Evolutionary conservation across 2,329 filamentous ascomycete species (phyloP).

Genomic region (Chrysosphaeria jannelii): DNA sequence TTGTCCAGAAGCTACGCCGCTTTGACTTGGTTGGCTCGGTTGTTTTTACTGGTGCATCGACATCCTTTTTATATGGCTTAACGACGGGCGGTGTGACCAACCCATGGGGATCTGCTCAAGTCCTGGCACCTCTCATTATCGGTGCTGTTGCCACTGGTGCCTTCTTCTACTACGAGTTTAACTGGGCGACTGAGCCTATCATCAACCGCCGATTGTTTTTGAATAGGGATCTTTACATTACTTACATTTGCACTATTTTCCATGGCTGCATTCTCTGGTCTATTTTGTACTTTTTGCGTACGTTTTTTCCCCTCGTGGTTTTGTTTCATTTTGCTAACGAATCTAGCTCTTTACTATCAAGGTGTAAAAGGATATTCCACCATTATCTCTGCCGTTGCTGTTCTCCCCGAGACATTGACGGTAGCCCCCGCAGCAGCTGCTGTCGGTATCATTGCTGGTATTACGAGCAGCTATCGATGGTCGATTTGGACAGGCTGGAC

Average conservation of each 20-base stretch:
- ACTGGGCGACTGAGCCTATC: slow-evolving; percentile 7
- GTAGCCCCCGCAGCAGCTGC: slow-evolving; percentile 5
- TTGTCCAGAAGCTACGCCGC: slow-evolving; percentile 8
- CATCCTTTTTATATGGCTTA: slow-evolving; percentile 13
- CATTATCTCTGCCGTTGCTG: slow-evolving; percentile 6
- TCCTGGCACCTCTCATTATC: slow-evolving; percentile 14
- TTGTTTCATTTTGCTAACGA: neutral
- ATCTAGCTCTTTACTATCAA: slow-evolving; percentile 5
- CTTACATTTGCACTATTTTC: slow-evolving; percentile 17
- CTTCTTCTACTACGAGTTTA: slow-evolving; percentile 4
- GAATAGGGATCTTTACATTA: slow-evolving; percentile 8
- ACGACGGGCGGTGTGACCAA: slow-evolving; percentile 13
- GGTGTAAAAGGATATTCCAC: slow-evolving; percentile 9
- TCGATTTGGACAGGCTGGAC: slow-evolving; percentile 7
- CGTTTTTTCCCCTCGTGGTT: neutral
- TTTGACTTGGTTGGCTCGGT: slow-evolving; percentile 16
- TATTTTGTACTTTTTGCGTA: slow-evolving; percentile 17
- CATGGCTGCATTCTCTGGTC: slow-evolving; percentile 26
- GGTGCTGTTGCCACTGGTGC: slow-evolving; percentile 10
- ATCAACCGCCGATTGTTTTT: slow-evolving; percentile 15
- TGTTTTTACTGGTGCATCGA: slow-evolving; percentile 11
- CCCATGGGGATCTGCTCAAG: slow-evolving; percentile 12
- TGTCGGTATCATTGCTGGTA: slow-evolving; percentile 4
- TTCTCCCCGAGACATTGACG: slow-evolving; percentile 7
- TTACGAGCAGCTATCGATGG: slow-evolving; percentile 8